Base-by-base conservation (phyloP, 257 asterid genomes). In the Solanum peruvianum region DNA sequence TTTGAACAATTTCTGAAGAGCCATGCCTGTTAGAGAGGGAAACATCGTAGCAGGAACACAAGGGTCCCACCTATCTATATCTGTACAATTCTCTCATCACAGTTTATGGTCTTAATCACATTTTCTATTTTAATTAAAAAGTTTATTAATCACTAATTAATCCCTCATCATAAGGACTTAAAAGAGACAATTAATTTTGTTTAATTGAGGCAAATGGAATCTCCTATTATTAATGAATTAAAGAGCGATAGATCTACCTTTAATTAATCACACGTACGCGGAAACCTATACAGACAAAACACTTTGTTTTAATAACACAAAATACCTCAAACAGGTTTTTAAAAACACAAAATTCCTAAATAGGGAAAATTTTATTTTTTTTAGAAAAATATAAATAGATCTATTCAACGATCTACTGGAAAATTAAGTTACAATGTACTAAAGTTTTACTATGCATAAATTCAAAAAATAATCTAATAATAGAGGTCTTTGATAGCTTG, bases 191-290 rank as follows among this genome's bases (percentile, higher is more conserved):
- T 70, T 70, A 62, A 62, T 13, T 62, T n/a, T 90, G 91, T 49
- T 66, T 91, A 89, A 91, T 56, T 85, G 62, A 69, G 42, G 49
- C 45, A 85, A 56, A 87, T 66, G 96, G 96, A 92, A 93, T 92
- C 93, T 91, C 82, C 85, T 56, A 35, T 16, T 4, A 89, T 89
- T 89, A 62, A 90, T 10, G 13, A 89, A 88, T 16, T 78, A 78
- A 92, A 91, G 92, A 92, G 86, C 84, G 93, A 94, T 88, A 87
- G 90, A 91, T 67, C 47, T 85, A 31, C 64, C 82, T 47, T 91
- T 85, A 92, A 91, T 90, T 85, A 92, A 91, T 90, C 97, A 91
- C 98, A 93, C 95, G 96, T 85, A 92, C 95, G 94, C 92, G 88
- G 86, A 92, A 92, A 92, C 94, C 92, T 90, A 91, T 89, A 90